Conservation (phyloP, 1,139 yeast genomes). For the Eremothecium sinecaudum region DNA sequence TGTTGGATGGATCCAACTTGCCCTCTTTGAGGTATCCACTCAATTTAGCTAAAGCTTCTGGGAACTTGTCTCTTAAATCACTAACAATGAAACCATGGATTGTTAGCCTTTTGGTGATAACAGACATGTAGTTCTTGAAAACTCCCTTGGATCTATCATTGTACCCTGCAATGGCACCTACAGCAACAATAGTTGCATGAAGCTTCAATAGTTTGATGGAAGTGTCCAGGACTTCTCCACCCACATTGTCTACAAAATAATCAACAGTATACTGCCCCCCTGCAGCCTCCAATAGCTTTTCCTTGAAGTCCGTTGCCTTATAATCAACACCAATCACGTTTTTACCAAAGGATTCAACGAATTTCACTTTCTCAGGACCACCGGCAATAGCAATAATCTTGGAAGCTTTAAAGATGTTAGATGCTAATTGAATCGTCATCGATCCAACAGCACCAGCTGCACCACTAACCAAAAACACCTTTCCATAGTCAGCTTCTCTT, state of each 20-base stretch:
- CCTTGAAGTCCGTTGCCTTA: slow-evolving; percentile 38
- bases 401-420: slow-evolving; percentile 43
- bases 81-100: slow-evolving; percentile 42
- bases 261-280: slow-evolving; percentile 39
- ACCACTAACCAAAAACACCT: slow-evolving; percentile 47
- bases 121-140: slow-evolving; percentile 36
- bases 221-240: slow-evolving; percentile 49
- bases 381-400: slow-evolving; percentile 61
- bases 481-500: slow-evolving; percentile 29
- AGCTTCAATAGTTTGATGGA: slow-evolving; percentile 36
- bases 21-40: slow-evolving; percentile 36
- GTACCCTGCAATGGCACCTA: slow-evolving; percentile 57
- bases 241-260: slow-evolving; percentile 51
- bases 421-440: slow-evolving; percentile 51
- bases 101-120: slow-evolving; percentile 41
- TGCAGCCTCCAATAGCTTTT: slow-evolving; percentile 39
- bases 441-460: slow-evolving; percentile 69
- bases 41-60: slow-evolving; percentile 34
- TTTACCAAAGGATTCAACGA: slow-evolving; percentile 49
- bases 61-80: slow-evolving; percentile 32
- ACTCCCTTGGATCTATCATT: slow-evolving; percentile 35
- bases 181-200: slow-evolving; percentile 43
- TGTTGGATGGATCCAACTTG: slow-evolving; percentile 32
- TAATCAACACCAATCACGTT: slow-evolving; percentile 47
- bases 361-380: slow-evolving; percentile 45